A percentile compares a stretch with the other conserved stretches of the same genome.
phyloP scores from a whole-genome alignment of 352 stramenopile species.

The Phytopythium litorale region DNA sequence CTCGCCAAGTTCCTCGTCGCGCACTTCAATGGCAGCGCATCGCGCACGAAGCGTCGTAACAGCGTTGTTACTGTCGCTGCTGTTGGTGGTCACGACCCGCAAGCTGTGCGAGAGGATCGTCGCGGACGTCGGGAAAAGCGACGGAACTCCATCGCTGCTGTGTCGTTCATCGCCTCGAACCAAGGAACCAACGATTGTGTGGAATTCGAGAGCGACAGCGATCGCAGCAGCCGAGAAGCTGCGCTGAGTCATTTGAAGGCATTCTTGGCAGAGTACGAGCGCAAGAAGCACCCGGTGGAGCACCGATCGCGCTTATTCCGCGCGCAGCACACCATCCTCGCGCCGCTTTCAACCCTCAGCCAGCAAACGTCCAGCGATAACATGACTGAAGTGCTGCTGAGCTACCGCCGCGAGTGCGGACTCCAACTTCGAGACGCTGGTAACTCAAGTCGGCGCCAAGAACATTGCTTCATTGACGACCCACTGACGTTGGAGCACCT shows the following conservation, averaged over 20 bases:
- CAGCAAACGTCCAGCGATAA: slow-evolving; percentile 5
- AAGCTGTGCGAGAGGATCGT: background rate
- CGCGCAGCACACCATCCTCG: slow-evolving; percentile 23
- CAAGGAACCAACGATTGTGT: slow-evolving; percentile 2
- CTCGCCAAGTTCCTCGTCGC: slow-evolving; percentile 59
- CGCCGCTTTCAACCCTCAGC: slow-evolving; percentile 25
- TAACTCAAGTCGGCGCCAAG: background rate
- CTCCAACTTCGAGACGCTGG: background rate
- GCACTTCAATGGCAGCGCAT: slow-evolving; percentile 19
- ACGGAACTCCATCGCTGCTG: background rate
- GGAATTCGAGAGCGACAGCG: background rate
- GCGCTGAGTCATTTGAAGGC: slow-evolving; percentile 14
- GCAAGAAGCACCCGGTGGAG: slow-evolving; percentile 18
- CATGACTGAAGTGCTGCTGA: slow-evolving; percentile 1
- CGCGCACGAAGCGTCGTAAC: background rate
- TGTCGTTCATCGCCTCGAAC: background rate
- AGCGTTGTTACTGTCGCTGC: background rate
- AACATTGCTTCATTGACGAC: background rate
- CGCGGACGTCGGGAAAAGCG: background rate
- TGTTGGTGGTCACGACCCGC: background rate
- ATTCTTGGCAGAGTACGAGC: slow-evolving; percentile 30
- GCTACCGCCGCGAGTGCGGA: slow-evolving; percentile 2
- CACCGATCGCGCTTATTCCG: slow-evolving; percentile 28
- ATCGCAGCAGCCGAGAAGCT: background rate
- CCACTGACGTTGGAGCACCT: slow-evolving; percentile 5